phyloP scores from a whole-genome alignment of 257 asterid genomes.

The Paulownia fortunei region DNA sequence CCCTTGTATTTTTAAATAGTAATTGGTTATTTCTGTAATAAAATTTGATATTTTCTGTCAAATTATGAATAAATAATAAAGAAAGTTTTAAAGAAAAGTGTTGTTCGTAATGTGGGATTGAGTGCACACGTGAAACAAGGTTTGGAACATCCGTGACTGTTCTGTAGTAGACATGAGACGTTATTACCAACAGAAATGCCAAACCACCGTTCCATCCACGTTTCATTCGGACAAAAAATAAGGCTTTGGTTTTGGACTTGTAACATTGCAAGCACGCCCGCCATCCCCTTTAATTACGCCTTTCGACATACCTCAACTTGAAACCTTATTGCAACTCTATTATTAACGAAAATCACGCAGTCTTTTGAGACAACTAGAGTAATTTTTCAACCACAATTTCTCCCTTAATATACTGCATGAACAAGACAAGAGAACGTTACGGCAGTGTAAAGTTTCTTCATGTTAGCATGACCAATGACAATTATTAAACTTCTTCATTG shows the following conservation, averaged over 20 bases:
- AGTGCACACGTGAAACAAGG: slow-evolving; percentile 35
- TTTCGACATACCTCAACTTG: background rate
- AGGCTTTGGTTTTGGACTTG: slow-evolving; percentile 16
- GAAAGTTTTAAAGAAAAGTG: too few relatives aligned
- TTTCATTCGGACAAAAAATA: slow-evolving; percentile 13
- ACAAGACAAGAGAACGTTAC: too few relatives aligned
- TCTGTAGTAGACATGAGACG: background rate
- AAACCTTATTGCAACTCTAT: background rate
- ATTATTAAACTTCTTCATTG: too few relatives aligned
- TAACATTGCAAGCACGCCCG: background rate
- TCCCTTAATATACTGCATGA: slow-evolving; percentile 7
- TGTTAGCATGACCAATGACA: too few relatives aligned
- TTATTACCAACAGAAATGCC: slow-evolving; percentile 26
- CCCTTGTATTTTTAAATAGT: too few relatives aligned
- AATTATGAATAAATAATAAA: too few relatives aligned
- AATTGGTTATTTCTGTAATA: too few relatives aligned
- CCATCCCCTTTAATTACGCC: slow-evolving; percentile 41
- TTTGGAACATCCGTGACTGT: slow-evolving; percentile 38
- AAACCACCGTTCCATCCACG: slow-evolving; percentile 37
- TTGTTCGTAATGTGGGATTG: too few relatives aligned
- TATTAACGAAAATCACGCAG: slow-evolving; percentile 43
- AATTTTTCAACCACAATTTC: background rate
- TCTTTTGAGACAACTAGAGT: background rate
- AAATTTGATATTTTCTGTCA: too few relatives aligned
- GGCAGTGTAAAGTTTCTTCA: too few relatives aligned